These are phyloP conservation scores for Rhizopogon vesiculosus DNA, from an alignment of 768 basidiomycete genomes.

Conservation along the genomic window DNA sequence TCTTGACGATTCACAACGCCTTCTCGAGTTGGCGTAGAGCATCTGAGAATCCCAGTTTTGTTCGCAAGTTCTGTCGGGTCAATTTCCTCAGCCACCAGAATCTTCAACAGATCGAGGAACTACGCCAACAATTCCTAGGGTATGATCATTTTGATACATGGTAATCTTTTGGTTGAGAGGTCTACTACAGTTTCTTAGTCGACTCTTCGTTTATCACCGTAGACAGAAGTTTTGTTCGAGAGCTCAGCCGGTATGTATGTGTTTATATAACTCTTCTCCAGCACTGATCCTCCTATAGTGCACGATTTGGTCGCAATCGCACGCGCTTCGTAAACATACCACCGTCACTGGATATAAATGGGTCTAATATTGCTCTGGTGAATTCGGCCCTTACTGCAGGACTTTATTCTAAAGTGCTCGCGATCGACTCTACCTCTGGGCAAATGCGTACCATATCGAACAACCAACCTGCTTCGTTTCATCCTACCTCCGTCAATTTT, in stretches of 20 bases:
- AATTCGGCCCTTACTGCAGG: conserved; percentile 83
- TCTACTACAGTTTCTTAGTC: conserved; percentile 62
- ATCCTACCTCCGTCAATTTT: conserved; percentile 93
- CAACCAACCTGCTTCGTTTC: conserved; percentile 73
- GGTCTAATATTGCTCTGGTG: conserved; percentile 58
- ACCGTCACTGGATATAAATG: conserved; percentile 62
- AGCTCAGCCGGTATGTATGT: conserved; percentile 55
- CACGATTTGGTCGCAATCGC: conserved; percentile 68
- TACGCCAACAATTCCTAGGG: conserved; percentile 86
- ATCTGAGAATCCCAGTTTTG: conserved; percentile 54
- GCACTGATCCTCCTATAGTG: conserved; percentile 33
- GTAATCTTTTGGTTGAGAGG: conserved; percentile 1
- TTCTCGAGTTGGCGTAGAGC: conserved; percentile 85
- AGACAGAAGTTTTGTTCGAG: conserved; percentile 57
- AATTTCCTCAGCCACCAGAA: conserved; percentile 90
- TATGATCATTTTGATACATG: conserved; percentile 24
- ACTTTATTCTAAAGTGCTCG: conserved; percentile 86
- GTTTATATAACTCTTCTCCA: neutral
- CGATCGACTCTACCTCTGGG: conserved; percentile 53
- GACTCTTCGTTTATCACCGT: conserved; percentile 83
- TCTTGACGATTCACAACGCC: conserved; percentile 88
- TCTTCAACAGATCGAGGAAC: conserved; percentile 92
- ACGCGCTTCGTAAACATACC: conserved; percentile 78
- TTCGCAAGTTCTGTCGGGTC: conserved; percentile 71
- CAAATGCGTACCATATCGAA: conserved; percentile 80